Conservation (phyloP, 164 flowering plant genomes). For the Amborella trichopoda region DNA sequence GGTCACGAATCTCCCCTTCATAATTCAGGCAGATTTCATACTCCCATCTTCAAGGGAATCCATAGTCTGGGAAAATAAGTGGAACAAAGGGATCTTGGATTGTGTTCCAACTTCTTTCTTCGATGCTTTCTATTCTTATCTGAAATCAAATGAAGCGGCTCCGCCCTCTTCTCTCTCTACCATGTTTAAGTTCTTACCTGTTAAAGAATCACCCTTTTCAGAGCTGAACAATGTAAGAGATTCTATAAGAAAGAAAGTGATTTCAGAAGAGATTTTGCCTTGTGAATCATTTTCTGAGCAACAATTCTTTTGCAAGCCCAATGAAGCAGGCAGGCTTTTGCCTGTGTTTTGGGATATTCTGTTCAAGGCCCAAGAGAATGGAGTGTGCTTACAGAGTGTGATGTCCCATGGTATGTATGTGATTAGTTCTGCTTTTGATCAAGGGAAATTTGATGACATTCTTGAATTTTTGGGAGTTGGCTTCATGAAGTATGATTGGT, state of each 20-base stretch:
- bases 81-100: constrained; percentile 32
- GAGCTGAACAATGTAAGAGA: constrained; percentile 12
- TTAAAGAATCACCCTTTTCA: constrained; percentile 3
- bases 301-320: constrained; percentile 12
- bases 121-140: constrained; percentile 14
- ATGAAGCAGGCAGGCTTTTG: constrained; percentile 14
- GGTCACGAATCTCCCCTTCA: constrained; percentile 51
- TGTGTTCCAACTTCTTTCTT: constrained; percentile 18
- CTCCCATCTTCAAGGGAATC: constrained; percentile 46
- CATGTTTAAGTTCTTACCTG: constrained; percentile 13
- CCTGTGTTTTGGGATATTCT: constrained; percentile 17
- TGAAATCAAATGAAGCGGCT: constrained; percentile 5
- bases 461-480: constrained; percentile 13
- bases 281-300: constrained; percentile 11
- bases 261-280: constrained; percentile 12
- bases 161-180: constrained; percentile 6
- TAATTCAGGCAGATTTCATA: constrained; percentile 51
- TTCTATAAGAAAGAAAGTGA: constrained; percentile 7
- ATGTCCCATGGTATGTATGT: constrained; percentile 13
- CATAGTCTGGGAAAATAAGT: constrained; percentile 31
- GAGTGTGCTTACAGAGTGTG: constrained; percentile 16
- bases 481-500: constrained; percentile 4
- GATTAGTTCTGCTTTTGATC: constrained; percentile 7
- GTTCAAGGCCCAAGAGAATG: constrained; percentile 15
- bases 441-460: constrained; percentile 2